phyloP scores from a whole-genome alignment of 2,329 filamentous ascomycete species.

The Hypoxylon sp. region DNA sequence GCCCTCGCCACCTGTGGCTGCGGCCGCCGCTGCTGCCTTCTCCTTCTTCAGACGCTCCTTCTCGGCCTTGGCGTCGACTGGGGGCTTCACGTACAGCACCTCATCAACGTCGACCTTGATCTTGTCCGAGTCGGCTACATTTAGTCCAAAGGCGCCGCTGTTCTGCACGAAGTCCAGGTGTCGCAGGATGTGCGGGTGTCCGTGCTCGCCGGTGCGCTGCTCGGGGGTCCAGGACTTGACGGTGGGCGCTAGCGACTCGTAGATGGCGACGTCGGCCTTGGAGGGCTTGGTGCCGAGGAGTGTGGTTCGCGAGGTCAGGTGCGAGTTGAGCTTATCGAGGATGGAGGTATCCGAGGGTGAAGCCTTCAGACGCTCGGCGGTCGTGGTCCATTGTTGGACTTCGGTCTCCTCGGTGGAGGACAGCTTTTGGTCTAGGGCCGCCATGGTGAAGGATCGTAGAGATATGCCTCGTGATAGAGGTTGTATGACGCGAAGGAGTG shows the following conservation, averaged over 20 bases:
- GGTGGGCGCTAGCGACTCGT: constrained; percentile 77
- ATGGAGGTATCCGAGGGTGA: constrained; percentile 70
- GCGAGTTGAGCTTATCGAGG: constrained; percentile 81
- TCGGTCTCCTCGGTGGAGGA: constrained; percentile 82
- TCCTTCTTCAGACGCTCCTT: constrained; percentile 98
- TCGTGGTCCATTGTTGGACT: constrained; percentile 88
- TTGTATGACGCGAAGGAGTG: constrained; percentile 51
- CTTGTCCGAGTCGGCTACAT: constrained; percentile 76
- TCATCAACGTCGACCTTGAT: constrained; percentile 80
- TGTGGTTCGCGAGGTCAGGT: constrained; percentile 88
- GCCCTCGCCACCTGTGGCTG: constrained; percentile 54
- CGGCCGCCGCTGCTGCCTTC: constrained; percentile 75
- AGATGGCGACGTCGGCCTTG: constrained; percentile 84
- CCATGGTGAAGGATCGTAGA: constrained; percentile 65
- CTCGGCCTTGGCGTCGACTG: constrained; percentile 90
- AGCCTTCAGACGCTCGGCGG: constrained; percentile 73
- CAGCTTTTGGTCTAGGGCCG: constrained; percentile 75
- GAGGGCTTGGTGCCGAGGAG: constrained; percentile 90
- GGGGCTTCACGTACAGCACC: constrained; percentile 86
- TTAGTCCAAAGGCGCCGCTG: constrained; percentile 75
- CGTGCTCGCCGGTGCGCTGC: constrained; percentile 87
- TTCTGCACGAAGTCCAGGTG: constrained; percentile 96
- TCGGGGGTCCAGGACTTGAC: constrained; percentile 84
- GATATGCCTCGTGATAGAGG: constrained; percentile 43
- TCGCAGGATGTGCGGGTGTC: constrained; percentile 89